phyloP scores from a whole-genome alignment of 2,329 filamentous ascomycete genomes.

The Colletotrichum navitas region DNA sequence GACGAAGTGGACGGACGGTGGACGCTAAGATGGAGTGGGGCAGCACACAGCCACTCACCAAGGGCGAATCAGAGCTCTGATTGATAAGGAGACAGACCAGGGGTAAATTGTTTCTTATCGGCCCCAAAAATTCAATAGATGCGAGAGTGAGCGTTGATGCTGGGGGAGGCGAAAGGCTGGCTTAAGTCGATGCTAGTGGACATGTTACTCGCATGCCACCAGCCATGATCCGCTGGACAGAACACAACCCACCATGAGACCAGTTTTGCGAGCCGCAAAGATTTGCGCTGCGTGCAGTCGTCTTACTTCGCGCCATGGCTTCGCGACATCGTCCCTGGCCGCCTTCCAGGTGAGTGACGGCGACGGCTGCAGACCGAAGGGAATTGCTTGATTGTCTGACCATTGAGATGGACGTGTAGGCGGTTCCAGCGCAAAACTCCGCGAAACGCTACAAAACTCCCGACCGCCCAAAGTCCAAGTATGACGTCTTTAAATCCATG shows the following conservation, averaged over 20 bases:
- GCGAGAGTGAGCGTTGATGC: slow-evolving; percentile 19
- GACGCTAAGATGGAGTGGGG: slow-evolving; percentile 39
- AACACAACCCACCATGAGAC: slow-evolving; percentile 37
- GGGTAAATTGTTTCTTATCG: slow-evolving; percentile 32
- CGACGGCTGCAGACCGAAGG: background rate
- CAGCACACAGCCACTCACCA: background rate
- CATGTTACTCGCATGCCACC: slow-evolving; percentile 23
- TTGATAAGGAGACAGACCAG: slow-evolving; percentile 17
- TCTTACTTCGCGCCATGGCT: slow-evolving; percentile 34
- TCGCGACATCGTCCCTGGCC: slow-evolving; percentile 33
- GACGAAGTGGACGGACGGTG: slow-evolving; percentile 29
- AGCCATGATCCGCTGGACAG: slow-evolving; percentile 27
- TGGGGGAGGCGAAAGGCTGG: slow-evolving; percentile 16
- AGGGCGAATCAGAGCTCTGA: slow-evolving; percentile 16
- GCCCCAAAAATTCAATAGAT: slow-evolving; percentile 35
- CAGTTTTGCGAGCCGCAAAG: slow-evolving; percentile 30
- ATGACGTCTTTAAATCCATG: slow-evolving; percentile 41
- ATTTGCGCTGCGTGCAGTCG: slow-evolving; percentile 27
- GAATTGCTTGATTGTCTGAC: background rate
- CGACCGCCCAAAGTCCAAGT: slow-evolving; percentile 22
- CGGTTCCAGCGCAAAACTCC: background rate
- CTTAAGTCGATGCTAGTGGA: background rate
- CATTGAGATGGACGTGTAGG: background rate
- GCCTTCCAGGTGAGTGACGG: slow-evolving; percentile 33
- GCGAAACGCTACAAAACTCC: background rate